These are phyloP conservation scores for Borovskyia barvae DNA, from an alignment of 208 protist species.

Conservation along the genomic window DNA sequence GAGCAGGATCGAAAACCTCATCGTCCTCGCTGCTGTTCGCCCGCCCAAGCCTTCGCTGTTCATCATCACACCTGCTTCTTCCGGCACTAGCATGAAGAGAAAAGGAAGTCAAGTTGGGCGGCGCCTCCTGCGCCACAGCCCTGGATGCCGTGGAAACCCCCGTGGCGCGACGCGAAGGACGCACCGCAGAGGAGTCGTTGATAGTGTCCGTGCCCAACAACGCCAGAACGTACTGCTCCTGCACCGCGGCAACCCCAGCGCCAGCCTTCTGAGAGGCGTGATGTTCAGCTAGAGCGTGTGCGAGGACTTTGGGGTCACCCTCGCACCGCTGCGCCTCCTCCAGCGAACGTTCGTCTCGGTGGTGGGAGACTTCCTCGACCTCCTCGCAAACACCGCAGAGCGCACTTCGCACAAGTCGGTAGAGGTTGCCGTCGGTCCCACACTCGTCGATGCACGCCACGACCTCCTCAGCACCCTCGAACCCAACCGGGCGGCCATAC, in stretches of 20 bases:
- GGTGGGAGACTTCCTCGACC: background rate
- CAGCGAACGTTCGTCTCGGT: slow-evolving; percentile 1
- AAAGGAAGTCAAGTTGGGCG: background rate
- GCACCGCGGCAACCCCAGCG: background rate
- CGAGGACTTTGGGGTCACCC: slow-evolving; percentile 3
- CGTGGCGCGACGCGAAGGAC: background rate
- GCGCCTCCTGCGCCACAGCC: background rate
- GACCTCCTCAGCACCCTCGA: slow-evolving; percentile 12
- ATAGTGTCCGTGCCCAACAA: slow-evolving; percentile 14
- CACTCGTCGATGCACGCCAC: slow-evolving; percentile 11
- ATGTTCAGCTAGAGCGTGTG: slow-evolving; percentile 7
- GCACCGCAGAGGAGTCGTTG: slow-evolving; percentile 4
- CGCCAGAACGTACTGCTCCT: slow-evolving; percentile 22
- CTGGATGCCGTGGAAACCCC: background rate
- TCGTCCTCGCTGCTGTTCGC: slow-evolving; percentile 3
- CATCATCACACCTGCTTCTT: too few relatives aligned
- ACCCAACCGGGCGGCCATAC: slow-evolving; percentile 10
- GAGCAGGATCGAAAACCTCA: slow-evolving; percentile 1
- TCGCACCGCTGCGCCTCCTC: slow-evolving; percentile 9
- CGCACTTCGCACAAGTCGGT: slow-evolving; percentile 14
- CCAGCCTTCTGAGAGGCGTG: background rate
- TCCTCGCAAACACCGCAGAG: slow-evolving; percentile 17
- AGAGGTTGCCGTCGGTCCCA: slow-evolving; percentile 14
- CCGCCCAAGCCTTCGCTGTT: background rate
- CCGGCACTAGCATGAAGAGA: background rate